Evolutionary conservation across 371 early-diverging fungal species (phyloP).

Genomic region (Dentiscutata heterogama): DNA sequence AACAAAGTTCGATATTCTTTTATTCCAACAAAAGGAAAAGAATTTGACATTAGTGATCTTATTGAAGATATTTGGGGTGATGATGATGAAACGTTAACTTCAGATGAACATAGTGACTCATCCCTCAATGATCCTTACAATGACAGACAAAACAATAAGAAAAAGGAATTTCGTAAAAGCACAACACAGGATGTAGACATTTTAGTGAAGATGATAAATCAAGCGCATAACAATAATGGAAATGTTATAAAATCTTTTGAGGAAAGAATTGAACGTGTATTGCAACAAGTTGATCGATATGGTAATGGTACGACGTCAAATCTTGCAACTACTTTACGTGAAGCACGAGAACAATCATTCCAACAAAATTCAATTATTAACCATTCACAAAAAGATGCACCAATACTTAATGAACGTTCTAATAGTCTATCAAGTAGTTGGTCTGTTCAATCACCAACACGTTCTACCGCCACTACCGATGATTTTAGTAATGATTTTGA

Average conservation of each 20-base stretch:
- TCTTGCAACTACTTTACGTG: constrained; percentile 2
- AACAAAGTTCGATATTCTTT: constrained; percentile 57
- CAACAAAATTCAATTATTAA: not conserved
- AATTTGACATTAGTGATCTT: constrained; percentile 56
- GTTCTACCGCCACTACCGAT: not conserved
- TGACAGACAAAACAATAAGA: constrained; percentile 45
- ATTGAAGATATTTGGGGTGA: constrained; percentile 56
- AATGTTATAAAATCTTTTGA: constrained; percentile 27
- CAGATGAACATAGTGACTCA: not conserved
- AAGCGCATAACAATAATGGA: not conserved
- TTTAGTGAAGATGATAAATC: constrained; percentile 31
- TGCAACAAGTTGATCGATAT: constrained; percentile 25
- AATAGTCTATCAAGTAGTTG: not conserved
- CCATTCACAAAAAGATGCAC: not conserved
- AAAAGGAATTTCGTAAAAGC: constrained; percentile 28
- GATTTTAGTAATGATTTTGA: no score
- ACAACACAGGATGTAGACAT: constrained; percentile 35
- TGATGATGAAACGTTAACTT: constrained; percentile 29
- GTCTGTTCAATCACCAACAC: not conserved
- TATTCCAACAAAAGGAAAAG: constrained; percentile 52
- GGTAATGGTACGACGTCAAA: not conserved
- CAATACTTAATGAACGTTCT: not conserved
- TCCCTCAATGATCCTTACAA: no score
- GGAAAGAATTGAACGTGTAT: constrained; percentile 42
- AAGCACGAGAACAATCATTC: not conserved